A percentile compares a stretch with the other conserved stretches of the same genome.
Conservation (phyloP, 805 yeast genomes). For the Torulaspora indica region DNA sequence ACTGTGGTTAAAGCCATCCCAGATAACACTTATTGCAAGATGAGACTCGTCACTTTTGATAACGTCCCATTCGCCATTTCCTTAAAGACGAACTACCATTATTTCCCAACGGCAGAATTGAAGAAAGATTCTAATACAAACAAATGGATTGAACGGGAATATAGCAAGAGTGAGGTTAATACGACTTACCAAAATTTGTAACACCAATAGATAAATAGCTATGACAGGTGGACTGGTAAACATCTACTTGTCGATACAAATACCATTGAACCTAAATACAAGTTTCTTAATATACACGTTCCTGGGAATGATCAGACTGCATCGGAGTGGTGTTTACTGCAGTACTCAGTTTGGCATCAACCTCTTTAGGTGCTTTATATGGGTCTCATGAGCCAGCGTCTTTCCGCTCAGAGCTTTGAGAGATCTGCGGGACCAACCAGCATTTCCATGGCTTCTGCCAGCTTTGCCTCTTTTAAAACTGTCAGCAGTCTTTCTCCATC, state of each 20-base stretch:
- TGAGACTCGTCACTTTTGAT: constrained; percentile 79
- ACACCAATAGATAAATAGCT: no score
- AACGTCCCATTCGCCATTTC: constrained; percentile 83
- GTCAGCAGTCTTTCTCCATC: constrained; percentile 73
- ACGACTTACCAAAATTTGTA: not conserved
- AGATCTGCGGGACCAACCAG: constrained; percentile 70
- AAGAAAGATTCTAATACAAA: constrained; percentile 44
- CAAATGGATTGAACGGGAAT: constrained; percentile 53
- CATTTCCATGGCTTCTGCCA: constrained; percentile 90
- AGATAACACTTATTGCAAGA: constrained; percentile 74
- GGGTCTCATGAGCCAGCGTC: constrained; percentile 50
- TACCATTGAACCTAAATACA: not conserved
- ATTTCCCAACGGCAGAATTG: constrained; percentile 70
- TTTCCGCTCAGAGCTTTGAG: constrained; percentile 58
- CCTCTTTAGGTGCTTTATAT: constrained; percentile 54
- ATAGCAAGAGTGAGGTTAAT: constrained; percentile 38
- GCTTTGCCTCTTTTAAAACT: constrained; percentile 69
- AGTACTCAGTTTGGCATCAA: constrained; percentile 42
- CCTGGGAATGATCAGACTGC: not conserved
- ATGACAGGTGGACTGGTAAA: no score
- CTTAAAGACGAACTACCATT: constrained; percentile 81
- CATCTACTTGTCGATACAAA: not conserved
- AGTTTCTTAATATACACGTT: not conserved
- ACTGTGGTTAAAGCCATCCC: constrained; percentile 63
- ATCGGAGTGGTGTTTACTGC: no score